Evolutionary conservation across 148 eudicot species (phyloP).

Genomic region (Rhododendron simsii): DNA sequence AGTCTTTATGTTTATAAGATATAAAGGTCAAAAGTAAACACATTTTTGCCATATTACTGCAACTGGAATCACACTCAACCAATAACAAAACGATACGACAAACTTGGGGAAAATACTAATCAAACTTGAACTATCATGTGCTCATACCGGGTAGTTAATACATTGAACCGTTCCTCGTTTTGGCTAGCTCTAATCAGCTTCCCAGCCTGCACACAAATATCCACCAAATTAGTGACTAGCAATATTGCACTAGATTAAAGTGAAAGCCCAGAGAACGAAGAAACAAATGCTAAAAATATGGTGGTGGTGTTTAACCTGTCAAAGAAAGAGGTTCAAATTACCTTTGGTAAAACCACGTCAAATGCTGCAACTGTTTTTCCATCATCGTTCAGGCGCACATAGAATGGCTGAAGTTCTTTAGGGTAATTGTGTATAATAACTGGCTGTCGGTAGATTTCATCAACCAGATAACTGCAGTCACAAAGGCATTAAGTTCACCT

Average conservation of each 20-base stretch:
- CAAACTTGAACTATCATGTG: background rate
- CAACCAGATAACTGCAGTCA: conserved; percentile 62
- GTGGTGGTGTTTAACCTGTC: background rate
- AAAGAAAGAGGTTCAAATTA: conserved; percentile 12
- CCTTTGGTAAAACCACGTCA: conserved; percentile 67
- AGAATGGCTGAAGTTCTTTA: conserved; percentile 76
- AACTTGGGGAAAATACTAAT: background rate
- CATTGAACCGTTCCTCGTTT: conserved; percentile 69
- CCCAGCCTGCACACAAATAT: conserved; percentile 50
- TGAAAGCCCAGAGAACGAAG: background rate
- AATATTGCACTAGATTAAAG: background rate
- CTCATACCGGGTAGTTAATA: conserved; percentile 52
- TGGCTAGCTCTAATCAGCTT: conserved; percentile 74
- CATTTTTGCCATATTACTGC: background rate
- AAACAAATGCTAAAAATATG: background rate
- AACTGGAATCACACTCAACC: background rate
- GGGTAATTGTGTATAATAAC: conserved; percentile 65
- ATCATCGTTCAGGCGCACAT: conserved; percentile 55
- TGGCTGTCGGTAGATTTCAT: conserved; percentile 63
- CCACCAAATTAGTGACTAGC: background rate
- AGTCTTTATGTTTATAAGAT: background rate
- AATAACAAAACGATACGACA: background rate
- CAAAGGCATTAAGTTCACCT: background rate
- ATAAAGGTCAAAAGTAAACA: background rate
- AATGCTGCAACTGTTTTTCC: conserved; percentile 29